A percentile compares a stretch with the other conserved stretches of the same genome.
phyloP scores from a whole-genome alignment of 306 rosid genomes.

The Cotoneaster glaucophyllus region DNA sequence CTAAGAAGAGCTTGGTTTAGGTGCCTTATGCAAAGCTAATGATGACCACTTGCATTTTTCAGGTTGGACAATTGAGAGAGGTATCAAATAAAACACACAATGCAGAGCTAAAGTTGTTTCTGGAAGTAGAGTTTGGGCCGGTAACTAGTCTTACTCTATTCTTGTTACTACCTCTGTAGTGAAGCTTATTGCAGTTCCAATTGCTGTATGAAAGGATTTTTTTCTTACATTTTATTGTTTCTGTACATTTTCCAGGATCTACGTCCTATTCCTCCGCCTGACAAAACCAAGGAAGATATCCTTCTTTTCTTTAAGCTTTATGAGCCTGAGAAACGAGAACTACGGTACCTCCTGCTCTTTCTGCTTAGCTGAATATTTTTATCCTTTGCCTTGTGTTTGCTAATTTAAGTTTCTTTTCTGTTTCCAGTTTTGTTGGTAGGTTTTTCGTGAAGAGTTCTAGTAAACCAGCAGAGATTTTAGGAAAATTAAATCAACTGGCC shows the following conservation, averaged over 20 bases:
- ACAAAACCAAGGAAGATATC: slow-evolving; percentile 68
- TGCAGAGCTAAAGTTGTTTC: slow-evolving; percentile 71
- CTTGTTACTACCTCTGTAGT: slow-evolving; percentile 9
- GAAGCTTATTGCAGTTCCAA: neutral
- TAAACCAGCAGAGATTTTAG: slow-evolving; percentile 67
- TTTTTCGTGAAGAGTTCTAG: slow-evolving; percentile 53
- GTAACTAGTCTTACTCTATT: slow-evolving; percentile 27
- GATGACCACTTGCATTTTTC: slow-evolving; percentile 11
- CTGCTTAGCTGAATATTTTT: slow-evolving; percentile 3
- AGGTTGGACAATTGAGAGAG: slow-evolving; percentile 88
- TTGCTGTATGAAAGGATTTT: neutral
- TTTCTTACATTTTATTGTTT: neutral
- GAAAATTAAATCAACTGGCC: slow-evolving; percentile 67
- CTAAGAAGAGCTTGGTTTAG: neutral
- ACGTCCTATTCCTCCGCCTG: slow-evolving; percentile 59
- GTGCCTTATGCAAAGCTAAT: neutral
- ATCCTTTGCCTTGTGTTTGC: neutral
- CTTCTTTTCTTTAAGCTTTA: slow-evolving; percentile 79
- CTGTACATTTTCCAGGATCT: slow-evolving; percentile 49
- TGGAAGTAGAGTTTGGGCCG: slow-evolving; percentile 77
- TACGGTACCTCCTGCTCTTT: slow-evolving; percentile 45
- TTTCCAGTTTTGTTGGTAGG: slow-evolving; percentile 72
- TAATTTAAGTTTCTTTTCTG: neutral
- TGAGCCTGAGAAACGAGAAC: slow-evolving; percentile 61
- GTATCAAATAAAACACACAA: slow-evolving; percentile 56